A percentile compares a stretch with the other conserved stretches of the same genome.
Conservation (phyloP, 140 eudicot species). For the Anethum foeniculum region DNA sequence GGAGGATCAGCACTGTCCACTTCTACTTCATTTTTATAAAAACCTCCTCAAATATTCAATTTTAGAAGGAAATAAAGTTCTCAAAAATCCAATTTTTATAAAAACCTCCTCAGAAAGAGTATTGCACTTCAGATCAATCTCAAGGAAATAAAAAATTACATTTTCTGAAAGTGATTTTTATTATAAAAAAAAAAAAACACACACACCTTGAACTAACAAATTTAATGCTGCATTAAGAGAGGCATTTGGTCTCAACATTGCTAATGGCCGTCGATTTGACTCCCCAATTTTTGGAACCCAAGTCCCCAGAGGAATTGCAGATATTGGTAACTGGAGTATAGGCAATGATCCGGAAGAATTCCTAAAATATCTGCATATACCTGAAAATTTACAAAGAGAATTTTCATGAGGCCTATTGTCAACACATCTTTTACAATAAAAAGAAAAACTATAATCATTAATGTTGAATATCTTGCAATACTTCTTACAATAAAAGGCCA, state of each 20-base stretch:
- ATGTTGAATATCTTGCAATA: background rate
- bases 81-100: no score
- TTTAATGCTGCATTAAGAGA: slow-evolving; percentile 41
- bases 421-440: background rate
- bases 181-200: no score
- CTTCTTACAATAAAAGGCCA: background rate
- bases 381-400: slow-evolving; percentile 22
- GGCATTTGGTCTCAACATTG: slow-evolving; percentile 47
- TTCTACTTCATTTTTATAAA: background rate
- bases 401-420: background rate
- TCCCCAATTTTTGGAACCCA: slow-evolving; percentile 59
- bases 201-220: slow-evolving; percentile 47
- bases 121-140: background rate
- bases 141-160: background rate
- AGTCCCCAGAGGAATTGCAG: slow-evolving; percentile 49
- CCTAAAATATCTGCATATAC: slow-evolving; percentile 48
- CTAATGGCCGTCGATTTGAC: slow-evolving; percentile 39
- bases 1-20: background rate
- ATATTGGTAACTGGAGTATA: slow-evolving; percentile 43
- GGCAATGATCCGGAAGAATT: slow-evolving; percentile 47
- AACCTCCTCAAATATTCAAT: background rate
- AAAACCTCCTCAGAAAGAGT: background rate
- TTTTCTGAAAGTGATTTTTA: background rate
- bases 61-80: background rate
- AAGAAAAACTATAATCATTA: background rate